Evolutionary conservation across 306 rosid species (phyloP).

Genomic region (Dalbergia cochinchinensis): DNA sequence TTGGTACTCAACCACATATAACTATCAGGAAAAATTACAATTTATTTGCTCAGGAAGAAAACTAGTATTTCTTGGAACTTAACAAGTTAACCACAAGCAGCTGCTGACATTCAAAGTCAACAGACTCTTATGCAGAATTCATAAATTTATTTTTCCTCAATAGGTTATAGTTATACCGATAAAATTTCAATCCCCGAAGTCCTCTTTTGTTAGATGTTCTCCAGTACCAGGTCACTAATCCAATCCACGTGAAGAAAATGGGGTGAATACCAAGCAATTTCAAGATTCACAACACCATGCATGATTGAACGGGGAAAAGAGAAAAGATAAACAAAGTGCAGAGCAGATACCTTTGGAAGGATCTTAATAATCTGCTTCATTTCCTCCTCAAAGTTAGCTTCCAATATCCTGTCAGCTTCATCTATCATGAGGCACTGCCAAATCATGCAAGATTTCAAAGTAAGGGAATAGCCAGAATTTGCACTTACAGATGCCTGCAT

Average conservation of each 20-base stretch:
- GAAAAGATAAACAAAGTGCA: constrained; percentile 5
- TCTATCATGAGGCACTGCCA: constrained; percentile 91
- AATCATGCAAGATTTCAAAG: constrained; percentile 27
- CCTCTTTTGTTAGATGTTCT: constrained; percentile 19
- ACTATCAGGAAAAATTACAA: not conserved
- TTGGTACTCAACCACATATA: constrained; percentile 28
- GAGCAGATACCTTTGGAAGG: constrained; percentile 78
- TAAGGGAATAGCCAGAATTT: constrained; percentile 39
- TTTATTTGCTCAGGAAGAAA: constrained; percentile 13
- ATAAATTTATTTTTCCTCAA: constrained; percentile 14
- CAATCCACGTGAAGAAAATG: constrained; percentile 2
- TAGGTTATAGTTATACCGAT: not conserved
- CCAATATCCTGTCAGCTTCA: constrained; percentile 97
- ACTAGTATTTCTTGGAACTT: not conserved
- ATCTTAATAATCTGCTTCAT: constrained; percentile 86
- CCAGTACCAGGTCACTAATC: constrained; percentile 10
- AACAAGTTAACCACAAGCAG: constrained; percentile 28
- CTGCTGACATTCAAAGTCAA: constrained; percentile 5
- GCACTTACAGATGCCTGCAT: constrained; percentile 35
- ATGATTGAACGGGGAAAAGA: not conserved
- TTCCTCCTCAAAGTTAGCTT: constrained; percentile 96
- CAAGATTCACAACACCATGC: constrained; percentile 25
- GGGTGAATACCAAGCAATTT: not conserved
- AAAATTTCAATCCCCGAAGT: not conserved
- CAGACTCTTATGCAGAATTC: constrained; percentile 4